Conservation (phyloP, 768 basidiomycete species). For the Brasilioporus rufonigricans region DNA sequence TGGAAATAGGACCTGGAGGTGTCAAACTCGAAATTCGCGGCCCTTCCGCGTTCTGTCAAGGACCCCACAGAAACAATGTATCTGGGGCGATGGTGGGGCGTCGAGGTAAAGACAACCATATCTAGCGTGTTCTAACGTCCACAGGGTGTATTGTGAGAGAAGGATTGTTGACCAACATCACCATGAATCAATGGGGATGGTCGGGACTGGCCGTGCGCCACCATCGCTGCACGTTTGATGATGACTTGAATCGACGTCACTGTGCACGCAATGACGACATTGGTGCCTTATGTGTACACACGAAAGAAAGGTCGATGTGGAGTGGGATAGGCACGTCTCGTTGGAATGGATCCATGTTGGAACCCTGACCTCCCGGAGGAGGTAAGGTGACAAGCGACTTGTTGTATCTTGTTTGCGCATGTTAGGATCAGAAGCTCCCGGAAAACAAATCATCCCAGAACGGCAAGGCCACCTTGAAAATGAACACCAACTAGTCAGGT, state of each 20-base stretch:
- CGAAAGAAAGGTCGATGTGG: not conserved
- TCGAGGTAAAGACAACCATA: not conserved
- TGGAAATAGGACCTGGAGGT: slow-evolving; percentile 4
- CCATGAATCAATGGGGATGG: not conserved
- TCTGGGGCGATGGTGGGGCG: not conserved
- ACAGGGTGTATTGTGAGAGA: not conserved
- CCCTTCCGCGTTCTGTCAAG: slow-evolving; percentile 2
- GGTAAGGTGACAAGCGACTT: not conserved
- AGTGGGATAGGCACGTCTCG: not conserved
- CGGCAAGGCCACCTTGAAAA: slow-evolving; percentile 6
- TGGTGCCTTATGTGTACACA: slow-evolving; percentile 10
- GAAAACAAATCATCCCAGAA: slow-evolving; percentile 23
- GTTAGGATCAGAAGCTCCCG: slow-evolving; percentile 29
- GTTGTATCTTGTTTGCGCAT: slow-evolving; percentile 21
- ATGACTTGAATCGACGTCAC: slow-evolving; percentile 6
- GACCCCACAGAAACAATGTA: too few species aligned
- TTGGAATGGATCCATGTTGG: not conserved
- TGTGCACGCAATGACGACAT: slow-evolving; percentile 15
- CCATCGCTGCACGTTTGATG: slow-evolving; percentile 19
- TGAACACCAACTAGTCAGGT: not conserved
- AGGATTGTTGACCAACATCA: not conserved
- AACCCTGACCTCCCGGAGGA: not conserved
- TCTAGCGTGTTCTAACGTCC: not conserved
- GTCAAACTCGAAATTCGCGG: not conserved
- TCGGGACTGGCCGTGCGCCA: slow-evolving; percentile 16